Evolutionary conservation across 257 asterid species (phyloP), one percentile per base, ranked within the genome.

Genomic region (Thymus mandschuricus): DNA sequence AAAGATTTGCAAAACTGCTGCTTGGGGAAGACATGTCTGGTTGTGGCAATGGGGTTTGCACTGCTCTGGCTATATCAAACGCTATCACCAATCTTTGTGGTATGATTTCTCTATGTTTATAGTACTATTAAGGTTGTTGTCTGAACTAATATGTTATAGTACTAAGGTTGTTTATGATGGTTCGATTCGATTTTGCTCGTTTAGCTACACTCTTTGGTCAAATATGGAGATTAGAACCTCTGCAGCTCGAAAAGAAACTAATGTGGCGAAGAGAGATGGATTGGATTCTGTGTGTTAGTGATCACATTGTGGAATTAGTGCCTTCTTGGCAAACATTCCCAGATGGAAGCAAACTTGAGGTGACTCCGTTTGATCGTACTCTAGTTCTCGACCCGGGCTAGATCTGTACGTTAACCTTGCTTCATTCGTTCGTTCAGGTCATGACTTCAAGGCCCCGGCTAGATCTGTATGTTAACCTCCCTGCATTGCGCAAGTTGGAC

Each of bases 1-100:
- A 92, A 70, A 89, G 93, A 74, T 92, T 92, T 68, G 78, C 97
- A 4, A 92, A 92, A 58, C 63, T 92, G 89, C 76, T 91, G 84
- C 90, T 91, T 29, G 97, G 97, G 27, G 96, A 91, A 77, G 97
- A 91, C 62, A 91, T 91, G 97, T 91, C 96, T 51, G 96, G 97
- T 62, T 82, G 89, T 72, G 97, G 95, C 71, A 87, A 86, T 82
- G 96, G 97, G 44, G 96, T 92, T 71, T 87, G 88, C 74, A 82
- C 92, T 64, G 95, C 97, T 59, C 82, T 92, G 35, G 91, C 96
- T 55, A 74, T 89, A 72, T 92, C 97, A 48, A 92, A 92, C 82
- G 92, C 96, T n/a, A 87, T 89, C n/a, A 92, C 97, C 63, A 89
- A 92, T 83, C 92, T 92, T 10, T 89, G 86, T 74, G 97, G 97